Base-by-base conservation (phyloP, 2,329 filamentous ascomycete species). In the Xylaria multiplex region DNA sequence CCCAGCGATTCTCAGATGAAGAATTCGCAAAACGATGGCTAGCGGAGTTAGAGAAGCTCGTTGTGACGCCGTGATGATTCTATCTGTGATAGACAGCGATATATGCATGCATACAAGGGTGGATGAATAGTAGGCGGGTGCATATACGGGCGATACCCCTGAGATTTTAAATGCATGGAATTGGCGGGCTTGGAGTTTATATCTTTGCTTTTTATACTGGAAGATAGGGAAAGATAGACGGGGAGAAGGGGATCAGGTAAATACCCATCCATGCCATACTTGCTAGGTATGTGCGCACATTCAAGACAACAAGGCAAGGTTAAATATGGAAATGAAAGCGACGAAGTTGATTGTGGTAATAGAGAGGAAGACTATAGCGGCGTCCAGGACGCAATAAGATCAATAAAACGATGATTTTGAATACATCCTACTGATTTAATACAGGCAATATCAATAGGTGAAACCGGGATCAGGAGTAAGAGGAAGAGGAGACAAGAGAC, bases 21-120 rank as follows among this genome's bases (percentile, higher is more conserved):
- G 91, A 91, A 65, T 99, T 99, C 81, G 89, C 86, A 1, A 85
- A 85, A 72, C 90, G 89, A 71, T 99, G 96, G 95, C 79, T 92
- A 49, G 79, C 79, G 35, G 88, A 96, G 78, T 87, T 96, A 83
- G 88, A 91, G 74, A 87, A 84, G 73, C 82, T 98, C 66, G 87
- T 97, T 24, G 79, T 76, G 6, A 75, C 84, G 72, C 76, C n/a
- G 19, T 6, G 24, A 22, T 67, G 54, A 37, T 52, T 19, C 42
- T 52, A 3, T n/a, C 1, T 19, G 30, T 5, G 8, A 32, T 40
- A 19, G 46, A 37, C n/a, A 16, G 49, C 13, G n/a, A 37, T 62
- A 59, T 16, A 57, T 54, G 42, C 43, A 48, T 53, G 55, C 37
- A 42, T 43, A 19, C 19, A 19, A 19, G 45, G 22, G n/a, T 50